Evolutionary conservation across 192 early-diverging fungal genomes (phyloP), one percentile per base, ranked within the genome.

Genomic region (Paraglomus occultum): DNA sequence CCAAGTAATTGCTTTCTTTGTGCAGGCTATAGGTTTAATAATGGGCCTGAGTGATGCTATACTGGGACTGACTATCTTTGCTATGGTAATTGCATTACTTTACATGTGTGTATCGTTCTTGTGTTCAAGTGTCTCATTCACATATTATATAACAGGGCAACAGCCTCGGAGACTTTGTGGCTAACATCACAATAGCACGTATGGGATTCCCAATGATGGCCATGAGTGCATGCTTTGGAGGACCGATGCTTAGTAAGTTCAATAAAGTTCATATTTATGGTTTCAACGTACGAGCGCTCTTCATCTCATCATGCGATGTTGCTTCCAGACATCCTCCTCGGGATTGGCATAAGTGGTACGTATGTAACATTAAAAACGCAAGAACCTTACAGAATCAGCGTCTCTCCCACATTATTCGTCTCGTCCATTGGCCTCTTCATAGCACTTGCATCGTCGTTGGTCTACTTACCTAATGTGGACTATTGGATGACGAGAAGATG

Each of bases 121-220:
- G 23, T 5, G 4, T 20, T 40, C 15, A 4, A 31, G 40, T 62
- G 45, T 6, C 15, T 46, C 22, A 8, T 40, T 60, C 54, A 9
- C 23, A 42, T 44, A 44, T 71, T 54, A 67, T 55, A 73, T 67
- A 31, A 31, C 31, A 86, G 81, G 90, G 91, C 15, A 90, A 92
- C 73, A 90, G 90, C 66, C 75, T 94, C 22, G 92, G 92, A 58
- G 96, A 98, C 68, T 82, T 98, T 64, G 90, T 97, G 22, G 95
- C 96, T 10, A 96, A 98, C 73, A 79, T 95, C 18, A 91, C 90
- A 20, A 91, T 98, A 61, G 94, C 96, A 4, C 84, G 82, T 65
- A 90, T 93, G 90, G 95, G 95, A 2, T 95, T 84, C 71, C 93
- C 95, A 17, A 83, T 89, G 64, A 98, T 98, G 95, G 96, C 95